A percentile compares a stretch with the other conserved stretches of the same genome.
Conservation (phyloP, 495 filamentous ascomycete genomes). For the Bacidia rubella region DNA sequence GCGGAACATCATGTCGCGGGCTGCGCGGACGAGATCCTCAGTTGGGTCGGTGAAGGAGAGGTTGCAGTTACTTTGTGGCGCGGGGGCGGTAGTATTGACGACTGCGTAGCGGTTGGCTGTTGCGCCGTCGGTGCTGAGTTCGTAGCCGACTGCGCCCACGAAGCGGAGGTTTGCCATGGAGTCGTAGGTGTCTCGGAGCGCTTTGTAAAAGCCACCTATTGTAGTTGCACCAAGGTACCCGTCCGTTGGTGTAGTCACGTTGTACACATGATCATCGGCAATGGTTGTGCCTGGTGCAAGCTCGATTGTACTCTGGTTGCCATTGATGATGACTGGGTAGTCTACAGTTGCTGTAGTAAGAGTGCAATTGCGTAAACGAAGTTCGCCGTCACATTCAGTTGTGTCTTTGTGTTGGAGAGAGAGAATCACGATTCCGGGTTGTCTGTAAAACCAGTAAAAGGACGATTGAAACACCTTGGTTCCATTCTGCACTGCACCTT, state of each 20-base stretch:
- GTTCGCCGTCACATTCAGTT: not conserved
- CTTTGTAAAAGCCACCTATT: not conserved
- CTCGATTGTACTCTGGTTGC: not conserved
- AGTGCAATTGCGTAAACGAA: not conserved
- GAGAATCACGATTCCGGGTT: not conserved
- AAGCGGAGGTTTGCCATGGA: not conserved
- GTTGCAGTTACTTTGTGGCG: not conserved
- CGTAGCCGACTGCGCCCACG: not conserved
- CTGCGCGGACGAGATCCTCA: constrained; percentile 5
- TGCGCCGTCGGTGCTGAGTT: not conserved
- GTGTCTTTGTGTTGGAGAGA: not conserved
- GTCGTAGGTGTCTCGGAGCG: not conserved
- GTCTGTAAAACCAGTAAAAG: not conserved
- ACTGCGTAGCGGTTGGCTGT: not conserved
- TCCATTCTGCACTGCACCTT: not conserved
- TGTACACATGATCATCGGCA: not conserved
- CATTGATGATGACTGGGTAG: constrained; percentile 3
- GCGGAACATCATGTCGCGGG: constrained; percentile 12
- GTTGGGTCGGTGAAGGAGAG: constrained; percentile 10
- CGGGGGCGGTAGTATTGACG: not conserved
- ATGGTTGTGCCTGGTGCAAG: not conserved
- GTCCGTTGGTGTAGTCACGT: not conserved
- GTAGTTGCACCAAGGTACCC: not conserved
- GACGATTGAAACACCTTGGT: not conserved
- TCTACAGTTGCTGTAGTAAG: not conserved